Percentiles rank a stretch among this genome's conserved stretches.
phyloP scores from a whole-genome alignment of 2,329 filamentous ascomycete genomes.

The Colletotrichum salicis region DNA sequence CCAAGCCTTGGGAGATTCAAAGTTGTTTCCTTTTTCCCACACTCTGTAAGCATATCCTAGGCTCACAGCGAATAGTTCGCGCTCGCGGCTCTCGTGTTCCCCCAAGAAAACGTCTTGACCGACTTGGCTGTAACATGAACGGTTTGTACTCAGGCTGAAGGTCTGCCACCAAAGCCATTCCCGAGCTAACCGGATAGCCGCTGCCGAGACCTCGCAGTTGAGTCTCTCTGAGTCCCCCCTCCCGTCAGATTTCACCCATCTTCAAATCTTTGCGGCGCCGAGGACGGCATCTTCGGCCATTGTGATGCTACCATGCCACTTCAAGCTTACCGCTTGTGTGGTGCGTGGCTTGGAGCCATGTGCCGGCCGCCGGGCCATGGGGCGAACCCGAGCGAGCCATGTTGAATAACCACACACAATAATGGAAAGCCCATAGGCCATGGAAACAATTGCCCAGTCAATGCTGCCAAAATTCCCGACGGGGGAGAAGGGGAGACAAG shows the following conservation, averaged over 20 bases:
- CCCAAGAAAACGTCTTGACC: not conserved
- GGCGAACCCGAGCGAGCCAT: slow-evolving; percentile 25
- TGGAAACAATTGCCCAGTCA: not conserved
- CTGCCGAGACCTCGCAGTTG: slow-evolving; percentile 13
- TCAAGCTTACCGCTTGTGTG: not conserved
- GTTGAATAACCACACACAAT: not conserved
- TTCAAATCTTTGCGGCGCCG: not conserved
- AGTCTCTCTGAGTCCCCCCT: not conserved
- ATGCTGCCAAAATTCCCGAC: not conserved
- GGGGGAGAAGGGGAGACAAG: not conserved
- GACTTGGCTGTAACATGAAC: slow-evolving; percentile 27
- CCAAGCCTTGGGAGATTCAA: not conserved
- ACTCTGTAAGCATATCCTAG: not conserved
- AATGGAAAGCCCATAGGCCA: not conserved
- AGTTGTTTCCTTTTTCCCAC: not conserved
- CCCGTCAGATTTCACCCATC: not conserved
- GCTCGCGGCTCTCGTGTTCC: not conserved
- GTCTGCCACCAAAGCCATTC: not conserved
- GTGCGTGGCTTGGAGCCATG: not conserved
- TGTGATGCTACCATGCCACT: not conserved
- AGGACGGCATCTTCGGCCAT: not conserved
- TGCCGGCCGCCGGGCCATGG: slow-evolving; percentile 7
- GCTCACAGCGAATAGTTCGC: not conserved
- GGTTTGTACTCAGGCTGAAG: not conserved
- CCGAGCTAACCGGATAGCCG: slow-evolving; percentile 34